A percentile compares a stretch with the other conserved stretches of the same genome.
phyloP scores from a whole-genome alignment of 129 eudicot genomes.

The Saposhnikovia divaricata region DNA sequence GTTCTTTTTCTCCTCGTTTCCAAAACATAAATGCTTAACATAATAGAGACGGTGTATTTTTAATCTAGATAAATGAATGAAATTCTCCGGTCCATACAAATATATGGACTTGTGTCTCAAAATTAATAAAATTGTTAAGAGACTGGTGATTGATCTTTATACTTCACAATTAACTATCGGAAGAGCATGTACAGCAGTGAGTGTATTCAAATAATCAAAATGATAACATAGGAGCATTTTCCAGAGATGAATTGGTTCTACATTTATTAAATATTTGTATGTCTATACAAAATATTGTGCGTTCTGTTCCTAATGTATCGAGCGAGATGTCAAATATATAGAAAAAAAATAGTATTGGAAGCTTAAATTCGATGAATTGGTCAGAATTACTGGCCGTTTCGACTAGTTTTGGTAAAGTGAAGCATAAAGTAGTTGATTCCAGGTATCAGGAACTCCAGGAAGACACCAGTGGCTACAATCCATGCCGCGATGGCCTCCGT shows the following conservation, averaged over 20 bases:
- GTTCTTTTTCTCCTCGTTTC: too few relatives aligned
- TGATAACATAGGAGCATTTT: neutral
- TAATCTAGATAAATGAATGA: too few relatives aligned
- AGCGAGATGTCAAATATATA: neutral
- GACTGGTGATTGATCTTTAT: neutral
- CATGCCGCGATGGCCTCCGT: constrained; percentile 12
- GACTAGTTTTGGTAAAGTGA: constrained; percentile 13
- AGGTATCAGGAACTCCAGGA: constrained; percentile 58
- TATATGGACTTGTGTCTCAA: too few relatives aligned
- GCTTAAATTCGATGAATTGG: neutral
- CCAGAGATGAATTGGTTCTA: neutral
- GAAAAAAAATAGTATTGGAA: neutral
- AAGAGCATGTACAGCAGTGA: neutral
- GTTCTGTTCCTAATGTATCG: neutral
- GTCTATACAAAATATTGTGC: neutral
- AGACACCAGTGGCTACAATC: constrained; percentile 64
- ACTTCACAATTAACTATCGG: too few relatives aligned
- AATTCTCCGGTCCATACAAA: too few relatives aligned
- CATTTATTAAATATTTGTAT: neutral
- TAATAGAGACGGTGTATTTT: too few relatives aligned
- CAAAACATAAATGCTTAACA: too few relatives aligned
- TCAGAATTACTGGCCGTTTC: too few relatives aligned
- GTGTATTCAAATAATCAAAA: neutral
- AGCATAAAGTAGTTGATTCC: constrained; percentile 50
- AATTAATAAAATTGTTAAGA: neutral